Evolutionary conservation across 177 flowering plant genomes (phyloP), one percentile per base, ranked within the genome.

Genomic region (Vitis hybrid): DNA sequence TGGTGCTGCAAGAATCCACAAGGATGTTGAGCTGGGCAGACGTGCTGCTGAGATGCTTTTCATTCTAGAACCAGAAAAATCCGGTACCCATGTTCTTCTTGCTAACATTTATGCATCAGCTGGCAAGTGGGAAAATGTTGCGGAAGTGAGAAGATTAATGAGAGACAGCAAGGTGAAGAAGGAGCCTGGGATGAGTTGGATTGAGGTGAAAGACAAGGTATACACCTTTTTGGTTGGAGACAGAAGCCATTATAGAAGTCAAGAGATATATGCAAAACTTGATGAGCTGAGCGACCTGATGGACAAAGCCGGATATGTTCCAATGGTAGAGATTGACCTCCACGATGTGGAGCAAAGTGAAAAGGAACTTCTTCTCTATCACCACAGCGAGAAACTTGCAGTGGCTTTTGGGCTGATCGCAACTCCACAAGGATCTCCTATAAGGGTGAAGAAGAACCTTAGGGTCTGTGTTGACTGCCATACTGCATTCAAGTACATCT

Each of bases 171-270:
- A 77, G 50, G 87, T 89, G 65, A 91, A 91, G 82, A 91, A 89
- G 69, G 96, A 91, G 62, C 93, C 93, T 3, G 96, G 87, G 7
- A 78, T 89, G 79, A 91, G 96, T 72, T 91, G 96, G 93, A 74
- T 87, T 63, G 96, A 91, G 74, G 82, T 87, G 61, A 87, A 84
- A 74, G 90, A 82, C 71, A 84, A 82, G 65, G 80, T 90, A 10
- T 76, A 90, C 79, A 75, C 95, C 19, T 88, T 90, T 59, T 71
- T 80, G 10, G 95, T 87, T 4, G 91, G 92, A 66, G 95, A 90
- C 75, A 79, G 84, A 75, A 87, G 83, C 77, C 95, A 90, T 69
- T 32, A 78, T n/a, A 75, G 84, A 77, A 82, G 84, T 18, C 58
- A 79, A 9, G 90, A 89, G 67, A 89, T 88, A 45, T 87, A 86